phyloP scores from a whole-genome alignment of 2,329 filamentous ascomycete genomes.

The Domatiomyces globalis region DNA sequence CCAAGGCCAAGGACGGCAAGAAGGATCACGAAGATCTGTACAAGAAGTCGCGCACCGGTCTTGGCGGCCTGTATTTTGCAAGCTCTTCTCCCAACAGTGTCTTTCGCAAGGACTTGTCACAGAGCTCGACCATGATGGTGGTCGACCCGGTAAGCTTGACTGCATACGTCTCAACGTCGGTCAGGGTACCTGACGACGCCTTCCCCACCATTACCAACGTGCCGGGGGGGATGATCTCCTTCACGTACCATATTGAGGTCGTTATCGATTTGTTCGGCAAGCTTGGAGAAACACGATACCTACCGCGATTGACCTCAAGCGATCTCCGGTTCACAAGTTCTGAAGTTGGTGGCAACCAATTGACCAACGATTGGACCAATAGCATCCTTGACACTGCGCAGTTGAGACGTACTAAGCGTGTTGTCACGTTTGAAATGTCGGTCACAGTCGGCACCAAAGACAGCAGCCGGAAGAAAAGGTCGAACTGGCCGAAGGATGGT shows the following conservation, averaged over 20 bases:
- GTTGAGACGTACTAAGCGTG: slow-evolving; percentile 74
- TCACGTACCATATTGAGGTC: slow-evolving; percentile 86
- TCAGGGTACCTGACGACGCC: slow-evolving; percentile 75
- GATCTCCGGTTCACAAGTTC: slow-evolving; percentile 23
- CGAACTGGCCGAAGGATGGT: neutral
- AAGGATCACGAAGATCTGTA: slow-evolving; percentile 71
- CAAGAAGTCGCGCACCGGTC: slow-evolving; percentile 70
- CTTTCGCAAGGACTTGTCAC: slow-evolving; percentile 89
- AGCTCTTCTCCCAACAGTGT: slow-evolving; percentile 76
- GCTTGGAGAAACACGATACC: slow-evolving; percentile 56
- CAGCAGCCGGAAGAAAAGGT: slow-evolving; percentile 37
- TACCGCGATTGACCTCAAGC: slow-evolving; percentile 37
- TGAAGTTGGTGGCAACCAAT: slow-evolving; percentile 23
- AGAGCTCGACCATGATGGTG: slow-evolving; percentile 76
- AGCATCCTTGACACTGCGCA: slow-evolving; percentile 78
- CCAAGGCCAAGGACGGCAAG: slow-evolving; percentile 45
- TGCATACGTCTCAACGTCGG: slow-evolving; percentile 64
- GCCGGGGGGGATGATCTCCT: slow-evolving; percentile 85
- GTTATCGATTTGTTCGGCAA: slow-evolving; percentile 85
- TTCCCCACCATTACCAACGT: slow-evolving; percentile 87
- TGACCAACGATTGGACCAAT: slow-evolving; percentile 33
- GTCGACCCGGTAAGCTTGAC: slow-evolving; percentile 68
- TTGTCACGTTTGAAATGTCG: slow-evolving; percentile 77
- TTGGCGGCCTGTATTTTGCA: slow-evolving; percentile 73
- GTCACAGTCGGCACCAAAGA: slow-evolving; percentile 77